Conservation (phyloP, 441 rosid species). For the Eruca vesicaria region DNA sequence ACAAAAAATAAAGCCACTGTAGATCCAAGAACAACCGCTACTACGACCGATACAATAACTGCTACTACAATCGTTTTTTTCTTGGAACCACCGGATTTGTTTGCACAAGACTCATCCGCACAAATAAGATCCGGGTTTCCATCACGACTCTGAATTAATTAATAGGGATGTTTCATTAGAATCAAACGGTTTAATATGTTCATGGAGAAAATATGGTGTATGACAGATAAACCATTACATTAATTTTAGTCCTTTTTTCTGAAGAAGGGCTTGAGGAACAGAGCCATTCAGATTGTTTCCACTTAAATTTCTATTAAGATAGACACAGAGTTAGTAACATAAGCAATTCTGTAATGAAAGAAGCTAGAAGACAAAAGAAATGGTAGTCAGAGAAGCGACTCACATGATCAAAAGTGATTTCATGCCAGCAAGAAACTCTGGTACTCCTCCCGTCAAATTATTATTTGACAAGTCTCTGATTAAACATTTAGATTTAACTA, state of each 20-base stretch:
- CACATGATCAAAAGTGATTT: slow-evolving; percentile 41
- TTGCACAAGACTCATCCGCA: slow-evolving; percentile 25
- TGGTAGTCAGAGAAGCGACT: slow-evolving; percentile 13
- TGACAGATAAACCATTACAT: slow-evolving; percentile 10
- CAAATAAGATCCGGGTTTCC: slow-evolving; percentile 36
- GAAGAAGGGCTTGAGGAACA: slow-evolving; percentile 40
- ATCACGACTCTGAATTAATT: slow-evolving; percentile 23
- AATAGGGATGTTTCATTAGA: not conserved
- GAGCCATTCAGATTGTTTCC: slow-evolving; percentile 50
- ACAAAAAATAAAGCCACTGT: slow-evolving; percentile 26
- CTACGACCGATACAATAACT: slow-evolving; percentile 27
- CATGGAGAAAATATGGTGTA: not conserved
- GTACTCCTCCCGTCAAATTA: slow-evolving; percentile 45
- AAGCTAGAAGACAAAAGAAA: not conserved
- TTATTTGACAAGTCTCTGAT: slow-evolving; percentile 66
- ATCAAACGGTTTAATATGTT: not conserved
- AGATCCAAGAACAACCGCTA: slow-evolving; percentile 23
- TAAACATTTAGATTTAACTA: not conserved
- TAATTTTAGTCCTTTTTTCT: slow-evolving; percentile 21
- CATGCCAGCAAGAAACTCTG: slow-evolving; percentile 43
- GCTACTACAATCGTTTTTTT: slow-evolving; percentile 26
- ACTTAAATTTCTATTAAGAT: slow-evolving; percentile 43
- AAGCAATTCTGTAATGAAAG: not conserved
- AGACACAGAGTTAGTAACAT: not conserved
- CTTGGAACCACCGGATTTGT: slow-evolving; percentile 5